Percentiles rank a stretch among this genome's conserved stretches.
Evolutionary conservation across 106 monocot species (phyloP).

Genomic region (Cymbidium sinense): DNA sequence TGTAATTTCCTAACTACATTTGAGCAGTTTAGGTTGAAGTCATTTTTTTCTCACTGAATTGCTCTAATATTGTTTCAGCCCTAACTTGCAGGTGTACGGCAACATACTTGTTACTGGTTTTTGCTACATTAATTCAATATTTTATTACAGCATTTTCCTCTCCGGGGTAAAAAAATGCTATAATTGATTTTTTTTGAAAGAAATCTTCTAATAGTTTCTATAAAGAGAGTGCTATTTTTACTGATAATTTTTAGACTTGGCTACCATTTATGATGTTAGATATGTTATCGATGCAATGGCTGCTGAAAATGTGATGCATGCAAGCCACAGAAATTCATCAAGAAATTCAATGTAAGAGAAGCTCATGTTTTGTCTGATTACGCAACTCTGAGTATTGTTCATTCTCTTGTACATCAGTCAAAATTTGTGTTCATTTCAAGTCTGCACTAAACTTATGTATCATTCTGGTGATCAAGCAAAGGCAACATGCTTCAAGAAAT

Average conservation of each 20-base stretch:
- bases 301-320: conserved; percentile 28
- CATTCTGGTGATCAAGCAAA: conserved; percentile 81
- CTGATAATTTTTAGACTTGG: background rate
- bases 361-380: background rate
- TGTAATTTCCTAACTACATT: background rate
- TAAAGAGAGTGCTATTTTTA: background rate
- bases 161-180: conserved; percentile 58
- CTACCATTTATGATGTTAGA: conserved; percentile 23
- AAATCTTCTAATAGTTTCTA: background rate
- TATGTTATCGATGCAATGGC: conserved; percentile 79
- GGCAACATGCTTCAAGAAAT: conserved; percentile 72
- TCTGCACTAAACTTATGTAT: conserved; percentile 20
- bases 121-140: conserved; percentile 64
- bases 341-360: conserved; percentile 50
- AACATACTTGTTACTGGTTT: conserved; percentile 41
- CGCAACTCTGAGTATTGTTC: background rate
- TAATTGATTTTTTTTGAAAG: conserved; percentile 1
- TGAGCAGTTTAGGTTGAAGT: background rate
- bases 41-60: background rate
- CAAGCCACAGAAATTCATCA: conserved; percentile 25
- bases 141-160: conserved; percentile 66
- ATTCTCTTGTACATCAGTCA: background rate
- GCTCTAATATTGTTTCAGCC: background rate
- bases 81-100: conserved; percentile 51
- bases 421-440: background rate